A percentile compares a stretch with the other conserved stretches of the same genome.
Conservation (phyloP, 169 alveolate species). For the Eimeria maxima region DNA sequence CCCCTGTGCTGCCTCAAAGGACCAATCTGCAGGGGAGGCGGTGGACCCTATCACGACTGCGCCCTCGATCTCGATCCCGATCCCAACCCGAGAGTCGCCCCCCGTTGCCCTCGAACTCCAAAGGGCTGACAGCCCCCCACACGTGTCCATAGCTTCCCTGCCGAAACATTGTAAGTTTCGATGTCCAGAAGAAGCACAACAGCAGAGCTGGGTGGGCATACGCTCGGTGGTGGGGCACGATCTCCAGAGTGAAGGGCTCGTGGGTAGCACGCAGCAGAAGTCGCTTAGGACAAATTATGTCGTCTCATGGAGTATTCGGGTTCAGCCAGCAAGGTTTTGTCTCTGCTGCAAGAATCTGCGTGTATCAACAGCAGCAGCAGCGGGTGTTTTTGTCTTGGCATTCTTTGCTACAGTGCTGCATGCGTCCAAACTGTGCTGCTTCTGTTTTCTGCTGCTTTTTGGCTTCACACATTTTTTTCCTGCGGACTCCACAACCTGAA, state of each 20-base stretch:
- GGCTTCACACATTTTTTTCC: neutral
- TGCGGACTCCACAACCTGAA: neutral
- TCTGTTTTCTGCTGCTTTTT: neutral
- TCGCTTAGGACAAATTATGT: neutral
- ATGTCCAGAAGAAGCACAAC: neutral
- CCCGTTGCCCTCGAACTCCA: neutral
- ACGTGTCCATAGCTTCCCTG: conserved; percentile 10
- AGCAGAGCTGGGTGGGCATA: neutral
- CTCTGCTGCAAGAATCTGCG: neutral
- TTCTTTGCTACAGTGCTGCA: neutral
- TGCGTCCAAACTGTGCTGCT: neutral
- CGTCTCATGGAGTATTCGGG: neutral
- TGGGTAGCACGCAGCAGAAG: neutral
- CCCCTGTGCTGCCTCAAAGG: neutral
- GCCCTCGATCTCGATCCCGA: neutral
- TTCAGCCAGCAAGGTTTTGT: neutral
- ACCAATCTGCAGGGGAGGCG: neutral
- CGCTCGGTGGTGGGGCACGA: neutral
- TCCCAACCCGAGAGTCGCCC: neutral
- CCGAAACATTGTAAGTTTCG: neutral
- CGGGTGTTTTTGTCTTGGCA: neutral
- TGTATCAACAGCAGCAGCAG: neutral
- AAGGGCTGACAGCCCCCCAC: conserved; percentile 51
- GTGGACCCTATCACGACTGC: neutral
- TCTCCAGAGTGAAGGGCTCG: too few species aligned